phyloP scores from a whole-genome alignment of 306 rosid genomes.

The Benincasa hispida region DNA sequence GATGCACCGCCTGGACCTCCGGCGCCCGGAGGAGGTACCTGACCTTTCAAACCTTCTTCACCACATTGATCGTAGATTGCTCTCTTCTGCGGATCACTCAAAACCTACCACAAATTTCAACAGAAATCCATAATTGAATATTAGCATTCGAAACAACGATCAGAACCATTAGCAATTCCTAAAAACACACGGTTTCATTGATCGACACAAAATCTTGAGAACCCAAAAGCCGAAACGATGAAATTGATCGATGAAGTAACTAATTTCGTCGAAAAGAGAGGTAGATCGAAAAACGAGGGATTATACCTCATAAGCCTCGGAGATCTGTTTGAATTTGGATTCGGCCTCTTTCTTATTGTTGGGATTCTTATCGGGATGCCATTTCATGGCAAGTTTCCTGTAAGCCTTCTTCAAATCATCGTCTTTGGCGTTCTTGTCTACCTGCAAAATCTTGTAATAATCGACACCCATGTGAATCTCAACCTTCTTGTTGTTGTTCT shows the following conservation, averaged over 20 bases:
- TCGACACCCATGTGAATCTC: constrained; percentile 54
- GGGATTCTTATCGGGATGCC: constrained; percentile 92
- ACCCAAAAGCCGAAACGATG: background rate
- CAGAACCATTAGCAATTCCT: background rate
- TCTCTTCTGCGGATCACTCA: constrained; percentile 80
- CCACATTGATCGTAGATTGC: constrained; percentile 83
- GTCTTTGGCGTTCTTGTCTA: constrained; percentile 54
- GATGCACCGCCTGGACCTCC: constrained; percentile 46
- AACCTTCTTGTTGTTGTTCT: background rate
- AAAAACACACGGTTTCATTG: background rate
- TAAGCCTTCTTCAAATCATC: constrained; percentile 84
- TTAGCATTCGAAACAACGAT: background rate
- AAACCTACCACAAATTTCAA: constrained; percentile 32
- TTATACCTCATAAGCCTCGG: constrained; percentile 78
- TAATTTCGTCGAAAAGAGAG: background rate
- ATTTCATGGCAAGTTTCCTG: constrained; percentile 85
- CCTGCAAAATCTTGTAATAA: constrained; percentile 64
- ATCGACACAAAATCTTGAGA: background rate
- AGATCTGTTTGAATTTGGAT: constrained; percentile 65
- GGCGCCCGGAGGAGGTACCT: constrained; percentile 60
- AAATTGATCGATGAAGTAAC: background rate
- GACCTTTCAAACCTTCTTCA: constrained; percentile 83
- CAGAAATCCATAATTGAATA: background rate
- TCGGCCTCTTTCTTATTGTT: constrained; percentile 72
- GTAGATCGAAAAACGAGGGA: background rate